Evolutionary conservation across 2,329 filamentous ascomycete genomes (phyloP).

Genomic region (Neoscytalidium dimidiatum): DNA sequence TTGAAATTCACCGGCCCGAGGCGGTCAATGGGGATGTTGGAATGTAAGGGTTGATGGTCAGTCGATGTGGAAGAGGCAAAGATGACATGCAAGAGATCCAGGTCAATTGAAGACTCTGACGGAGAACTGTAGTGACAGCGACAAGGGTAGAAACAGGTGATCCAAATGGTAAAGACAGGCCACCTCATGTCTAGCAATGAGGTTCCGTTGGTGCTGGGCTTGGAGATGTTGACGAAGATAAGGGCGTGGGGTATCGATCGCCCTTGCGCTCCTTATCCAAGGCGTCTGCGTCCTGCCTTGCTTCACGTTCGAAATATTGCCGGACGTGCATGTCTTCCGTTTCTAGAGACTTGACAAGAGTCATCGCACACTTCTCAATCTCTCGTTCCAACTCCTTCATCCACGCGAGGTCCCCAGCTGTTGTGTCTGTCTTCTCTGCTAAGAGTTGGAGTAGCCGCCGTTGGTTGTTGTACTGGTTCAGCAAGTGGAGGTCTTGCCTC

Average conservation of each 20-base stretch:
- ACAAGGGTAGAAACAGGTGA: neutral
- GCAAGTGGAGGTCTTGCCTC: neutral
- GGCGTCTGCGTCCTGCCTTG: neutral
- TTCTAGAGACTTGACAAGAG: neutral
- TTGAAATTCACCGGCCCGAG: neutral
- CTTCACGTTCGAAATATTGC: neutral
- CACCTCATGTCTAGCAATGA: neutral
- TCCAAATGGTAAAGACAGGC: neutral
- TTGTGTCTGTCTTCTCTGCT: neutral
- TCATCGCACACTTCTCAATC: neutral
- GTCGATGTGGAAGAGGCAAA: neutral
- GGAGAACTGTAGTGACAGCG: neutral
- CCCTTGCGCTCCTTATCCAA: neutral
- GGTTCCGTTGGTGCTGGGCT: constrained; percentile 1
- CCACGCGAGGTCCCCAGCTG: constrained; percentile 1
- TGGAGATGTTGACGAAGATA: constrained; percentile 1
- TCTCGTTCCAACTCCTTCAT: neutral
- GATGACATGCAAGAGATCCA: neutral
- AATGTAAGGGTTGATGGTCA: neutral
- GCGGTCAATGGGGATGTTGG: neutral
- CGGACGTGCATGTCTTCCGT: constrained; percentile 30
- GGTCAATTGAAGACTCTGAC: neutral
- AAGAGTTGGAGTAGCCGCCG: neutral
- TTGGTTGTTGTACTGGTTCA: neutral
- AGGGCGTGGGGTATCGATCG: constrained; percentile 6